Conservation (phyloP, 78 protist genomes). For the Guillardia theta region DNA sequence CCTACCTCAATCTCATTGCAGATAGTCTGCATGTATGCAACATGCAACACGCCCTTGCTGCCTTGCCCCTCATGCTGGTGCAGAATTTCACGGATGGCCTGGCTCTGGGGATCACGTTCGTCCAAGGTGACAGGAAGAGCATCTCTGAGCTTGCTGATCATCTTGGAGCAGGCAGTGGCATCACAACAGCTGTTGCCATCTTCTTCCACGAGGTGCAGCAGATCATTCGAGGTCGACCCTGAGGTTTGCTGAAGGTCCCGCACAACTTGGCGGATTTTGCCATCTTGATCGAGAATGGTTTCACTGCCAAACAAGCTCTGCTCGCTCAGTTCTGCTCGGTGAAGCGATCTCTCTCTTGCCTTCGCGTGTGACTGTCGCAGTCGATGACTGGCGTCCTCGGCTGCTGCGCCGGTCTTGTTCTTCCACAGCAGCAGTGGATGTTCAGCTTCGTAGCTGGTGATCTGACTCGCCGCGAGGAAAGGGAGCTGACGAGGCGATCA, state of each 20-base stretch:
- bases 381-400: too few species aligned
- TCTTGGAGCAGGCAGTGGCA: background rate
- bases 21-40: constrained; percentile 68
- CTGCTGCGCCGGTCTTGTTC: too few species aligned
- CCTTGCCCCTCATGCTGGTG: too few species aligned
- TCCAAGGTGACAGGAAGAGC: background rate
- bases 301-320: background rate
- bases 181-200: constrained; percentile 61
- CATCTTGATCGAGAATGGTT: constrained; percentile 62
- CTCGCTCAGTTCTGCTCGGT: constrained; percentile 2
- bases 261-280: constrained; percentile 77
- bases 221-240: background rate
- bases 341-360: too few species aligned
- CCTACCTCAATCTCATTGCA: constrained; percentile 58
- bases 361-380: too few species aligned
- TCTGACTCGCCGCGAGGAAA: too few species aligned
- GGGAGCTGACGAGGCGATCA: too few species aligned
- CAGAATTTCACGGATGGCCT: constrained; percentile 77
- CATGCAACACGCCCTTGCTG: too few species aligned
- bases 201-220: constrained; percentile 66
- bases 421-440: too few species aligned
- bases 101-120: constrained; percentile 64
- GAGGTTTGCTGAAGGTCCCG: constrained; percentile 45
- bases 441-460: too few species aligned
- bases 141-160: too few species aligned